Evolutionary conservation across 768 basidiomycete species (phyloP), one percentile per base, ranked within the genome.

Genomic region (Boletus eberwhitei): DNA sequence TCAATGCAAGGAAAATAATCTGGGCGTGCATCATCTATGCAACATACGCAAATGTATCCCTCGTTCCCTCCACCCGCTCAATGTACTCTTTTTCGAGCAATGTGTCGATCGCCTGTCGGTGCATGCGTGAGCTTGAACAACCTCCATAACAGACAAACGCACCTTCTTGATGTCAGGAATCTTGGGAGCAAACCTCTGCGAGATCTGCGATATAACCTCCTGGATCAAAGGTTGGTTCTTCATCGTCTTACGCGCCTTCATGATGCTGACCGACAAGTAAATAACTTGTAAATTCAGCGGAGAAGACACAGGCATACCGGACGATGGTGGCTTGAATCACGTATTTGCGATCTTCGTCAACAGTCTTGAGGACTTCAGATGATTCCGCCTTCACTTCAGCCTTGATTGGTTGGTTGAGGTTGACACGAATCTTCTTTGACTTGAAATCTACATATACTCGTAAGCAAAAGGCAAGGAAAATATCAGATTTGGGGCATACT

Each of bases 131-230:
- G 59, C 35, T 0, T 0, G 31, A 19, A 19, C 48, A 19, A 19
- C 36, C 9, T 1, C 46, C 12, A 8, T 12, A 2, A 32, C 32
- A 8, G 36, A 40, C 3, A 39, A 36, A 43, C 71, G 11, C 17
- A 88, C 91, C 85, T 96, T 95, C 74, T 98, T 98, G 75, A 98
- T 94, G 67, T 97, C 94, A 3, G 92, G 86, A 49, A 98, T 90
- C 77, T 93, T 94, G 22, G 96, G 95, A 8, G 88, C 82, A 72
- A 95, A 95, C 48, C 93, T 82, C 62, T 88, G 82, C 8, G 89
- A 86, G 61, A 95, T 89, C 71, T 93, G 90, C 12, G 88, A 86
- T 60, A 92, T 90, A 57, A 94, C 91, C 67, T 96, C 93, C 65
- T 88, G 87, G 59, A 95, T 93, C 62, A 95, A 71, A 1, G 85